Base-by-base conservation (phyloP, 441 rosid species). In the Populus hybrid region DNA sequence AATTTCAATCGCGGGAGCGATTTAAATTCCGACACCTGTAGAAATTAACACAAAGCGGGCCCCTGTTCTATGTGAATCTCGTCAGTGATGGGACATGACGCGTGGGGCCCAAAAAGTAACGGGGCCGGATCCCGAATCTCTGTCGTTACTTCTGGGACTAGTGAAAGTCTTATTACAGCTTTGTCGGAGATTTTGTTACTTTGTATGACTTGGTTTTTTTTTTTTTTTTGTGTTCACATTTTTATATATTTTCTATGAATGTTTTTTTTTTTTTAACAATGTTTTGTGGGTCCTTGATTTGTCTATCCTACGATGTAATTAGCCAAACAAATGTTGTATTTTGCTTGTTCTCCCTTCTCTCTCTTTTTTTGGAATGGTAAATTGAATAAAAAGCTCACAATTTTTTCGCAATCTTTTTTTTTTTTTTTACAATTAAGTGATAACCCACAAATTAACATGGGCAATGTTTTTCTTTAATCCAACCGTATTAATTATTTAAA, bases 101-200 rank as follows among this genome's bases (percentile, higher is more conserved):
- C 10, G 81, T 77, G 66, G 81, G 70, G 30, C 68, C 76, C 75
- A 30, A 6, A 4, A 1, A 0, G 4, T 19, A 4, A 23, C 10
- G n/a, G 81, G 84, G 69, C 67, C 84, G 81, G 7, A 32, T 68
- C 18, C 74, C 74, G 83, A 80, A 86, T 86, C 88, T 86, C 79
- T 83, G 89, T 84, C 85, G 78, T 80, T 81, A 71, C 83, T 80
- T 36, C 35, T 35, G 65, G 74, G 9, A 21, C 40, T 59, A 71
- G 74, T 50, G 73, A 59, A 70, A 36, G 50, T 74, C 34, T 36
- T 67, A 0, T 32, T 42, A 9, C 61, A 67, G 59, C 14, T 68
- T 76, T 76, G 67, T 65, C 75, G 75, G 72, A 67, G 50, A 19
- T 11, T 23, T 63, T 38, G 57, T 76, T 76, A 68, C 59, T 26